Base-by-base conservation (phyloP, 2,329 filamentous ascomycete genomes). In the Sclerotinia minor region DNA sequence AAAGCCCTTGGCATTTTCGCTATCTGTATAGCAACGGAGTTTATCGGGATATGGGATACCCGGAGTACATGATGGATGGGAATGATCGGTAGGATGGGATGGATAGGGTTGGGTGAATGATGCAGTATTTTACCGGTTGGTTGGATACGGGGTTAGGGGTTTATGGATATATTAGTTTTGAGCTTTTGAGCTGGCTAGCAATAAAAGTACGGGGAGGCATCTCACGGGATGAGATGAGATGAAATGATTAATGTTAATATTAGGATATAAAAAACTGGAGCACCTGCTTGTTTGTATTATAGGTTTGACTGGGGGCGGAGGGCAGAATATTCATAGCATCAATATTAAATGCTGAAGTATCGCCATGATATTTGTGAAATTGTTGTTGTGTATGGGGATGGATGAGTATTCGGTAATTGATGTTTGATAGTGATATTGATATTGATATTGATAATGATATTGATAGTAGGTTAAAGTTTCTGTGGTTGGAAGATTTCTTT, bases 1-100 rank as follows among this genome's bases (percentile, higher is more conserved):
- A 65, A 32, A 50, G 38, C 50, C 35, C 38, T 55, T 64, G 44
- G 50, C 44, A n/a, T 60, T 63, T 4, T 45, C 29, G 26, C 50
- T 64, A 67, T 49, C 24, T 65, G 54, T 64, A 65, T 57, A 68
- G 70, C 69, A 47, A 67, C 9, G 70, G 69, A 45, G 69, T 71
- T 71, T 49, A 44, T 60, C 60, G 21, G 65, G 47, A n/a, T 26
- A 26, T 44, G 17, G 21, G 45, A 26, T 50, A 38, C 29, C 29
- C 38, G 44, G 44, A 60, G n/a, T 49, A 49, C 11, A 60, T 61
- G 45, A 35, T 50, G 45, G 29, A 61, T 61, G 29, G n/a, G 35
- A 13, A 50, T 38, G 45, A 26, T 50, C 21, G n/a, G 49, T 61
- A 38, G 1, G 45, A 26, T 45, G 9, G 9, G 3, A 38, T 61